Conservation (phyloP, 106 monocot species). For the Narthecium ossifragum region DNA sequence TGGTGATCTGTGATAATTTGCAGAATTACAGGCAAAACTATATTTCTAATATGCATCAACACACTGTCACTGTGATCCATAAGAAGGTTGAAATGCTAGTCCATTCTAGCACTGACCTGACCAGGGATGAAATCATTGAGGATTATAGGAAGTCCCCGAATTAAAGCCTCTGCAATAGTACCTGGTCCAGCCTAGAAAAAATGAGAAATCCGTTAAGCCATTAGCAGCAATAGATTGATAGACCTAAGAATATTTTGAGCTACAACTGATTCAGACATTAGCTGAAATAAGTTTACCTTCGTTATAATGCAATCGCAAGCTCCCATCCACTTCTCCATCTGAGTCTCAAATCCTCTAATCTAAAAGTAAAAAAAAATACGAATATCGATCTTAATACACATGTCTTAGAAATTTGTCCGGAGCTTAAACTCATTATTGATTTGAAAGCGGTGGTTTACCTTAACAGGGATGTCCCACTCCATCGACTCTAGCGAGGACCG, state of each 20-base stretch:
- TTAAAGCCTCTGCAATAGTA: constrained; percentile 54
- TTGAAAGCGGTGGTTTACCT: constrained; percentile 24
- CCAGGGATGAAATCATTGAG: constrained; percentile 69
- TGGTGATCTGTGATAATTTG: too few relatives aligned
- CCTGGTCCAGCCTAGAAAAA: constrained; percentile 46
- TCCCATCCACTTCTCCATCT: constrained; percentile 73
- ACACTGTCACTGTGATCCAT: too few relatives aligned
- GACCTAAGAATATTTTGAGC: not conserved
- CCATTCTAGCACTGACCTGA: constrained; percentile 17
- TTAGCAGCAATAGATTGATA: too few relatives aligned
- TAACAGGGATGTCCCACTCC: constrained; percentile 63
- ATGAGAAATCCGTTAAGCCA: too few relatives aligned
- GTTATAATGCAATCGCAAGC: constrained; percentile 70
- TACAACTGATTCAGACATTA: not conserved
- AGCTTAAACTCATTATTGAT: not conserved
- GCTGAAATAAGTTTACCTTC: constrained; percentile 18
- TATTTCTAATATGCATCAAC: too few relatives aligned
- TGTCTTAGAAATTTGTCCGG: not conserved
- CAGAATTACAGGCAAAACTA: too few relatives aligned
- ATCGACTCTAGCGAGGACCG: constrained; percentile 32
- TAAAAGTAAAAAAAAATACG: constrained; percentile 1
- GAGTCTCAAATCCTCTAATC: constrained; percentile 52
- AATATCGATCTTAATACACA: not conserved
- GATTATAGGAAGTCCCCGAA: constrained; percentile 56
- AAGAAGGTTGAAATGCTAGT: too few relatives aligned